Conservation (phyloP, 2,329 filamentous ascomycete species). For the Epicoccum nigrum region DNA sequence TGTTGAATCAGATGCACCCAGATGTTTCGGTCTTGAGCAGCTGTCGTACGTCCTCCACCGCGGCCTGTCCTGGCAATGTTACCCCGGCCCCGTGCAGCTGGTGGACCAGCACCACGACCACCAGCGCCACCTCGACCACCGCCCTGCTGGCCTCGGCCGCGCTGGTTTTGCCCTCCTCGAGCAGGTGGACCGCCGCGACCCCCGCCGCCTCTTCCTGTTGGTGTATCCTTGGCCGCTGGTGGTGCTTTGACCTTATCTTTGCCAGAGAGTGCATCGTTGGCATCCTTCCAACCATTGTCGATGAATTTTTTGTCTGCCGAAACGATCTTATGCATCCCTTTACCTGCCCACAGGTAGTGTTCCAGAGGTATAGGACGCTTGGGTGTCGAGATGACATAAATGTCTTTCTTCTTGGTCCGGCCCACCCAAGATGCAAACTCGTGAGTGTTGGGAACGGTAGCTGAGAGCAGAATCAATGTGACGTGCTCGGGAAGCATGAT, state of each 20-base stretch:
- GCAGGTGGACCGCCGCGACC: slow-evolving; percentile 51
- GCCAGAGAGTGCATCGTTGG: slow-evolving; percentile 79
- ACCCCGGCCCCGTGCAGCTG: slow-evolving; percentile 66
- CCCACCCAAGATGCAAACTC: slow-evolving; percentile 99
- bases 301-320: slow-evolving; percentile 90
- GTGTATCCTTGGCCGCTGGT: slow-evolving; percentile 57
- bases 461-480: slow-evolving; percentile 90
- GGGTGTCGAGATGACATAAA: slow-evolving; percentile 97
- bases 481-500: slow-evolving; percentile 99
- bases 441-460: slow-evolving; percentile 95
- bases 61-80: slow-evolving; percentile 91
- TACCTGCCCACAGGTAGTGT: slow-evolving; percentile 94
- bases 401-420: slow-evolving; percentile 96
- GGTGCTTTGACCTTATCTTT: slow-evolving; percentile 75
- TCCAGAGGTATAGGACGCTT: slow-evolving; percentile 95
- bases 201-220: slow-evolving; percentile 59
- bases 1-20: slow-evolving; percentile 97
- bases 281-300: slow-evolving; percentile 93
- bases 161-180: slow-evolving; percentile 59
- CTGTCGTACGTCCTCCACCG: slow-evolving; percentile 83
- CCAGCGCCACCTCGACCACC: slow-evolving; percentile 56
- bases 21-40: slow-evolving; percentile 91
- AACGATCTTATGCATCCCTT: slow-evolving; percentile 92
- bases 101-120: slow-evolving; percentile 63
- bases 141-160: slow-evolving; percentile 54